These are phyloP conservation scores for Mycena floridula DNA, from an alignment of 768 basidiomycete genomes.

Conservation along the genomic window DNA sequence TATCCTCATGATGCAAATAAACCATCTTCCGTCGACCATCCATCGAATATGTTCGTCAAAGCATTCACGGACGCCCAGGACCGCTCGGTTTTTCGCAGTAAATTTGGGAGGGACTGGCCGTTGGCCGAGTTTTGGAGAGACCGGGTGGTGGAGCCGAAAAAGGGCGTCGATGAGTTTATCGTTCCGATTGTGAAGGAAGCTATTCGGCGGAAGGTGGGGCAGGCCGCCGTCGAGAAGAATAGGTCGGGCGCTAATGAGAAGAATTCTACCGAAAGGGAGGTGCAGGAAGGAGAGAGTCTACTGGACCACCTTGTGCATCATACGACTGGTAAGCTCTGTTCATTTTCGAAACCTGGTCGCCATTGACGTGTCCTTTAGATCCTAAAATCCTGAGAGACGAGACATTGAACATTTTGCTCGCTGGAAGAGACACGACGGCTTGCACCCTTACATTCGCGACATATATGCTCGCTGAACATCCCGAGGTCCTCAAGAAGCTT, in stretches of 20 bases:
- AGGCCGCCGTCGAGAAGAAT: constrained; percentile 30
- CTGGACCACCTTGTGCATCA: constrained; percentile 37
- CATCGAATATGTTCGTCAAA: constrained; percentile 27
- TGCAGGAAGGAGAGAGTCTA: constrained; percentile 27
- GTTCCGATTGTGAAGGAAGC: constrained; percentile 40
- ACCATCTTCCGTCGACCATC: constrained; percentile 16
- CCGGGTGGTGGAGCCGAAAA: constrained; percentile 27
- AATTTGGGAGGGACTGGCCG: constrained; percentile 37
- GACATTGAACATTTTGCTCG: constrained; percentile 16
- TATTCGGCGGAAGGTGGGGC: too few relatives aligned
- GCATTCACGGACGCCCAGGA: constrained; percentile 34
- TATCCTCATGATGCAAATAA: constrained; percentile 17
- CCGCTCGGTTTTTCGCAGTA: constrained; percentile 27
- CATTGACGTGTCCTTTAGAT: background rate
- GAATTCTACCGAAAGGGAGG: constrained; percentile 10
- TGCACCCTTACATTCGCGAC: constrained; percentile 26
- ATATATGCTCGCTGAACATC: constrained; percentile 34
- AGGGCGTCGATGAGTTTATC: constrained; percentile 38
- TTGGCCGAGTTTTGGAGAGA: constrained; percentile 40
- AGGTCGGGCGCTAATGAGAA: constrained; percentile 18
- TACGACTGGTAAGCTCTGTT: constrained; percentile 30
- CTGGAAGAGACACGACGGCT: constrained; percentile 30
- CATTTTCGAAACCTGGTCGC: too few relatives aligned
- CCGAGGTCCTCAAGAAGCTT: constrained; percentile 23
- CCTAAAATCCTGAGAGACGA: constrained; percentile 13